Evolutionary conservation across 768 basidiomycete genomes (phyloP), one percentile per base, ranked within the genome.

Genomic region (Tylopilus balloui): DNA sequence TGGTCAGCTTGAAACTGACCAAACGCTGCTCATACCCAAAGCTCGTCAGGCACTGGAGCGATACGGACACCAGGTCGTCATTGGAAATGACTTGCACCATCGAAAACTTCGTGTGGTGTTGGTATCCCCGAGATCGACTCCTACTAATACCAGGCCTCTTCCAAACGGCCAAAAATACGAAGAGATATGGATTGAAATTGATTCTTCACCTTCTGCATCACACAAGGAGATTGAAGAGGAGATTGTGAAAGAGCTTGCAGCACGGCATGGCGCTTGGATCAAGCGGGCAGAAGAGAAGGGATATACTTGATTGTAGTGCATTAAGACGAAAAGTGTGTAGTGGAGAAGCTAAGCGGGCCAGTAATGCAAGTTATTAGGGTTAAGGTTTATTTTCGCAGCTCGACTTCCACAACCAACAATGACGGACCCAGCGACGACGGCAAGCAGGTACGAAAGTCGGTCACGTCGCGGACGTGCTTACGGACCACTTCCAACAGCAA

Each of bases 21-120:
- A 71, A 19, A 39, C 71, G 1, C 73, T 99, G 11, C 77, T 99
- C 19, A 78, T 97, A 50, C 95, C 96, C 25, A 99, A 99, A 73
- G 86, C 94, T 0, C 78, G 83, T 14, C 79, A 77, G 9, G 91
- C 96, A 2, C 79, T 98, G 28, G 84, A 92, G 51, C 81, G 94
- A 21, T 99, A 98, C 67, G 93, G 94, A 1, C 96, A 98, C 65
- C 94, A 98, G 64, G 83, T 96, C 24, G 96, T 99, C 45, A 91
- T 99, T 53, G 96, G 92, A 17, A 99, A 99, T 67, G 87, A 92
- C 52, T 81, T 99, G n/a, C 80, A 93, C 61, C 78, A 80, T 31
- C 81, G 96, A 45, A 99, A 99, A 67, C 79, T 79, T 54, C 88
- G 93, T 64, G 95, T 99, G 47, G 89, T 95, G 6, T 88, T 98